Conservation (phyloP, 257 asterid species). For the Ocimum tenuiflorum region DNA sequence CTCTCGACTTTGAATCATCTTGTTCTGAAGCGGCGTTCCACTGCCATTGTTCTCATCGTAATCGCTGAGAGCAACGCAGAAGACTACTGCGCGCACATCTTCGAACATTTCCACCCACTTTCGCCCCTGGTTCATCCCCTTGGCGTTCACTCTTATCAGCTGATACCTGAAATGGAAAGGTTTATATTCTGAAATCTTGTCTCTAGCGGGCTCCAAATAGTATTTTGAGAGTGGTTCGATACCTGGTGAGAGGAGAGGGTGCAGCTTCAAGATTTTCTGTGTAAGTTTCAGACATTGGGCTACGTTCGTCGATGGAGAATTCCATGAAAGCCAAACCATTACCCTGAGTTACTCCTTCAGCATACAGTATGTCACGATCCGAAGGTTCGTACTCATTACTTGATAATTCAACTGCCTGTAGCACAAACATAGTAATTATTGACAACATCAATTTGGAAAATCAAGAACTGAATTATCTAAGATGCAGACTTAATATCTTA, state of each 20-base stretch:
- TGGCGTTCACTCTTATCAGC: conserved; percentile 75
- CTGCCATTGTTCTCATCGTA: conserved; percentile 49
- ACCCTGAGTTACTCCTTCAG: conserved; percentile 96
- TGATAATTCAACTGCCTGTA: conserved; percentile 86
- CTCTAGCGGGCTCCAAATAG: background rate
- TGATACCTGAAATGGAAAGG: conserved; percentile 46
- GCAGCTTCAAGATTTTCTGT: conserved; percentile 66
- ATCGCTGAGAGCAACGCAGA: conserved; percentile 69
- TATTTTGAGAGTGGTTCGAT: background rate
- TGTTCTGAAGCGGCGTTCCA: conserved; percentile 45
- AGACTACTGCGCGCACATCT: conserved; percentile 76
- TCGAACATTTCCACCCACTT: conserved; percentile 98
- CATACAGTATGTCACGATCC: conserved; percentile 76
- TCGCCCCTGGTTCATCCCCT: conserved; percentile 79
- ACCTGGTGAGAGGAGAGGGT: conserved; percentile 76
- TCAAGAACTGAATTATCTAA: background rate
- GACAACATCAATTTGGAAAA: background rate
- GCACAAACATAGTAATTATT: background rate
- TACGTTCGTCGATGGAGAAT: conserved; percentile 85
- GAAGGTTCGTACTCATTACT: conserved; percentile 94
- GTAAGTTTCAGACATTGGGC: conserved; percentile 88
- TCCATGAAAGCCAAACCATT: conserved; percentile 90
- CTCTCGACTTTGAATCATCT: conserved; percentile 74
- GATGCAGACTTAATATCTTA: background rate
- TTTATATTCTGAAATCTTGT: background rate